These are phyloP conservation scores for Polygonum maritimum DNA, from an alignment of 148 eudicot genomes.

Conservation along the genomic window DNA sequence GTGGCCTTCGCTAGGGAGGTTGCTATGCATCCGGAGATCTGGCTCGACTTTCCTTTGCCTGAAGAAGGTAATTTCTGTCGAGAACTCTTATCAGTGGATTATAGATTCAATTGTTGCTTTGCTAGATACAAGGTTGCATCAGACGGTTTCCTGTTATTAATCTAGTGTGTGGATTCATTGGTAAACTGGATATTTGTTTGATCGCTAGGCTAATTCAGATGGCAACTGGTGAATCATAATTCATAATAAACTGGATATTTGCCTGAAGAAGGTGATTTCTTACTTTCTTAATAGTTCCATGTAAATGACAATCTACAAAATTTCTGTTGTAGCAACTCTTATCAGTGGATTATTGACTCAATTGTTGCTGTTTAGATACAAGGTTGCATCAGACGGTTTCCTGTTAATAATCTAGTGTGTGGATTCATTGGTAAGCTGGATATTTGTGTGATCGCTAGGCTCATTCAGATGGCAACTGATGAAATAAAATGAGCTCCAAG, in stretches of 20 bases:
- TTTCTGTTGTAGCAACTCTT: background rate
- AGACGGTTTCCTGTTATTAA: background rate
- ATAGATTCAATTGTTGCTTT: background rate
- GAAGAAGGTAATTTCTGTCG: constrained; percentile 37
- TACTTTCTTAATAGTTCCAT: background rate
- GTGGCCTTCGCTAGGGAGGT: constrained; percentile 61
- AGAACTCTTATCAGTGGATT: background rate
- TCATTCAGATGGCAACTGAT: background rate
- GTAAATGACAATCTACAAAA: background rate
- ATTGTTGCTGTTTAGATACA: no score
- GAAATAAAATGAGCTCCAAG: background rate
- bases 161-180: background rate
- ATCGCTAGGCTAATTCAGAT: background rate
- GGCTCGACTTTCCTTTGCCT: constrained; percentile 86
- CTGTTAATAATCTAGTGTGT: background rate
- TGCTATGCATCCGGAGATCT: constrained; percentile 85
- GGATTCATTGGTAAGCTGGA: no score
- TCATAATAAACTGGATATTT: no score
- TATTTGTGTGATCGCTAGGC: background rate
- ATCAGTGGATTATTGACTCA: background rate
- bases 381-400: background rate
- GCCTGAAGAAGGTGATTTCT: no score
- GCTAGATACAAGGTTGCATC: no score
- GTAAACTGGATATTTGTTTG: no score
- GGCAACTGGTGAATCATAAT: background rate